Conservation (phyloP, 441 rosid species). For the Rhodomyrtus psidioides region DNA sequence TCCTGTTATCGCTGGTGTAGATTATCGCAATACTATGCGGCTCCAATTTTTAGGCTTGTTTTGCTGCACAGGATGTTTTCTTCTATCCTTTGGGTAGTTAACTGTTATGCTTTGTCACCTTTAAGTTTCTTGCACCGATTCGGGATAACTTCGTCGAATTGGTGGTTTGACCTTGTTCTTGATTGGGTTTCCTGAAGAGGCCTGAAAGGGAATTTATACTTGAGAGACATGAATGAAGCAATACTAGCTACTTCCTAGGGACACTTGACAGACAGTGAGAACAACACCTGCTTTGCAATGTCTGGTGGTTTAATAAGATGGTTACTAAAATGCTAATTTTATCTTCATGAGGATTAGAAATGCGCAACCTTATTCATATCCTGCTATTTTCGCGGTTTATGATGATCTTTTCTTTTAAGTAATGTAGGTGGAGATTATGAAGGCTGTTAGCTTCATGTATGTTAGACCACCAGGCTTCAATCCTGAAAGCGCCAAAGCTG, state of each 20-base stretch:
- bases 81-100: background rate
- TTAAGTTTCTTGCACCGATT: background rate
- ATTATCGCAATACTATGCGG: background rate
- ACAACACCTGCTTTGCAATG: background rate
- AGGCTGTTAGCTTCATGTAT: conserved; percentile 98
- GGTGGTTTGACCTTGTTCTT: background rate
- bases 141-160: background rate
- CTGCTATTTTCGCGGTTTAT: background rate
- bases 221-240: background rate
- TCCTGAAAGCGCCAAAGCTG: conserved; percentile 94
- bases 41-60: background rate
- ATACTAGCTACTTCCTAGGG: background rate
- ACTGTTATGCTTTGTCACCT: background rate
- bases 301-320: background rate
- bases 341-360: background rate
- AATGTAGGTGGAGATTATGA: conserved; percentile 66
- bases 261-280: background rate
- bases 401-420: background rate
- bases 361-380: background rate
- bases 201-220: background rate
- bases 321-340: background rate
- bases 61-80: background rate
- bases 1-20: background rate
- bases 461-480: conserved; percentile 92
- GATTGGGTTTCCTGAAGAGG: background rate